Conservation (phyloP, 441 rosid species). For the California macrophylla region DNA sequence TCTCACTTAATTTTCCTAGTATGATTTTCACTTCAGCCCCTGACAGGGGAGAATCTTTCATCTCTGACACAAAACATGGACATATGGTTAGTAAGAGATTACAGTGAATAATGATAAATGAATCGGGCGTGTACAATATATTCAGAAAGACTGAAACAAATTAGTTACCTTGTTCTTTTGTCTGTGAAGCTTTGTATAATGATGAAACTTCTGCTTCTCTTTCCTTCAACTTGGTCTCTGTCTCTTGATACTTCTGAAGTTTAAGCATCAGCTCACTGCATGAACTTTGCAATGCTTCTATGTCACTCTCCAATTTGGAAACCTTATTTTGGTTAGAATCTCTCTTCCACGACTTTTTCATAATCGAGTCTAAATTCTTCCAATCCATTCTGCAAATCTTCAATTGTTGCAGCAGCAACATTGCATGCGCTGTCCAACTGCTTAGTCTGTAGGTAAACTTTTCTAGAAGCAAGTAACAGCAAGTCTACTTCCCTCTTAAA, state of each 20-base stretch:
- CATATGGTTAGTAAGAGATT: not conserved
- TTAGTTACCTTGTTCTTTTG: conserved; percentile 40
- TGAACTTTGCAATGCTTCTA: conserved; percentile 38
- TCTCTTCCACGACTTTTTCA: conserved; percentile 43
- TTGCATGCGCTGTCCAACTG: conserved; percentile 47
- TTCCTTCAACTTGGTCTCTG: conserved; percentile 46
- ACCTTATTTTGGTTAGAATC: conserved; percentile 38
- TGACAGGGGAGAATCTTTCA: conserved; percentile 41
- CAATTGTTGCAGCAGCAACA: conserved; percentile 41
- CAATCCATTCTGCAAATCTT: conserved; percentile 55
- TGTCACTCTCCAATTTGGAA: conserved; percentile 46
- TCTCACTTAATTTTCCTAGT: conserved; percentile 43
- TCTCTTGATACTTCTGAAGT: conserved; percentile 36
- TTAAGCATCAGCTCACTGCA: conserved; percentile 41
- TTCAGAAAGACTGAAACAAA: conserved; percentile 9
- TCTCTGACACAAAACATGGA: conserved; percentile 34
- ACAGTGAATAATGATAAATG: conserved; percentile 12
- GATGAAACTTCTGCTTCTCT: conserved; percentile 45
- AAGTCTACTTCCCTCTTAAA: conserved; percentile 31
- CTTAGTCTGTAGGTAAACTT: conserved; percentile 30
- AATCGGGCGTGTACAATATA: not conserved
- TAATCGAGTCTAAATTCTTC: conserved; percentile 28
- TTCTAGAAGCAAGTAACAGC: conserved; percentile 38
- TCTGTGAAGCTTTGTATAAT: conserved; percentile 20
- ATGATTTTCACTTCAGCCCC: conserved; percentile 45